A percentile compares a stretch with the other conserved stretches of the same genome.
These are phyloP conservation scores for Scutellaria minor DNA, from an alignment of 257 asterid species.

Conservation along the genomic window DNA sequence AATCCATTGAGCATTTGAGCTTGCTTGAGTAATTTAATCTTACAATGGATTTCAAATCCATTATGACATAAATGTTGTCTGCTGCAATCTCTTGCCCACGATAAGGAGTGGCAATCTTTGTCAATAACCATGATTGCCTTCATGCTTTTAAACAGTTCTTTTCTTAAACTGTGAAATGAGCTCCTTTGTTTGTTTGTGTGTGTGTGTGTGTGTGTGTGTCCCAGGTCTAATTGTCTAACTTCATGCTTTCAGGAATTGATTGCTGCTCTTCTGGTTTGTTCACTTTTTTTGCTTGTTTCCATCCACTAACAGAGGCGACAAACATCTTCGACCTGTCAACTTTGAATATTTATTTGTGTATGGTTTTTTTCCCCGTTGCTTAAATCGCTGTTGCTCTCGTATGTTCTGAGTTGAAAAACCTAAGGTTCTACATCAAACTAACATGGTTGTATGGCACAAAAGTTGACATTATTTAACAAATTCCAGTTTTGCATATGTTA, in stretches of 20 bases:
- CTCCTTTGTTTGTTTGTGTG: conserved; percentile 3
- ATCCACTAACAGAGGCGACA: conserved; percentile 63
- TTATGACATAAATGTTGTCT: too few species aligned
- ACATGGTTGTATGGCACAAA: background rate
- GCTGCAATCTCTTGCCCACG: too few species aligned
- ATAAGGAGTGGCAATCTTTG: background rate
- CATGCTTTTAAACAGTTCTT: background rate
- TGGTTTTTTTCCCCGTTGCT: conserved; percentile 41
- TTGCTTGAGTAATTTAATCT: background rate
- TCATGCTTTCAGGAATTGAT: conserved; percentile 74
- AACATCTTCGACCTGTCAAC: conserved; percentile 78
- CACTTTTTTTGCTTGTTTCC: conserved; percentile 93
- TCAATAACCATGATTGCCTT: background rate
- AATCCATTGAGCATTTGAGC: background rate
- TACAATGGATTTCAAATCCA: background rate
- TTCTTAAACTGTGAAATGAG: conserved; percentile 19
- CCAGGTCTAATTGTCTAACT: conserved; percentile 22
- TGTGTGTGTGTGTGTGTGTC: conserved; percentile 11
- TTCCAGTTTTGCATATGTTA: conserved; percentile 14
- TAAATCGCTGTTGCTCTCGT: conserved; percentile 11
- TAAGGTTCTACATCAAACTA: background rate
- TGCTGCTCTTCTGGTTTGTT: conserved; percentile 83
- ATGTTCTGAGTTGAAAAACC: background rate
- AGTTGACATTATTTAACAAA: background rate
- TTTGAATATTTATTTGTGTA: conserved; percentile 80